Percentiles rank a stretch among this genome's conserved stretches.
Conservation (phyloP, 495 filamentous ascomycete species). For the Daldinia concentrica region DNA sequence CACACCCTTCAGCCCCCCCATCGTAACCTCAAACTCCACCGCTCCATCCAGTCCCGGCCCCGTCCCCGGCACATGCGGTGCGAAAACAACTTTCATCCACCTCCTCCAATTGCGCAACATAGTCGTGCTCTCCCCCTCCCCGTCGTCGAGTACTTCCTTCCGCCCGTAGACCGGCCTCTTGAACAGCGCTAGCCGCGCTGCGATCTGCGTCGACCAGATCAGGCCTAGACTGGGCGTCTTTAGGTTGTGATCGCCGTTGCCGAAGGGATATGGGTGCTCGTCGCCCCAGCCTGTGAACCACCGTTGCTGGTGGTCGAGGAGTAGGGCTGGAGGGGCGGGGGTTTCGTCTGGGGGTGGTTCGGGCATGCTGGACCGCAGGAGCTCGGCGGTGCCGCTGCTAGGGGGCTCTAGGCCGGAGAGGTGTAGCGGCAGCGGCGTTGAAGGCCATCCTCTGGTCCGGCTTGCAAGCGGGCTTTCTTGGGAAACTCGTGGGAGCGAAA, state of each 20-base stretch:
- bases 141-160: slow-evolving; percentile 28
- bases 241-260: slow-evolving; percentile 48
- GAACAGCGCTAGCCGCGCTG: slow-evolving; percentile 80
- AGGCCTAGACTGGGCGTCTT: slow-evolving; percentile 91
- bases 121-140: slow-evolving; percentile 30
- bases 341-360: slow-evolving; percentile 27
- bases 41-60: slow-evolving; percentile 55
- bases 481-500: slow-evolving; percentile 35
- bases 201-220: slow-evolving; percentile 89
- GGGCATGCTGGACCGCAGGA: slow-evolving; percentile 45
- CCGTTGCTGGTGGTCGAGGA: slow-evolving; percentile 86
- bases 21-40: slow-evolving; percentile 66
- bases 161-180: slow-evolving; percentile 63
- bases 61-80: slow-evolving; percentile 67
- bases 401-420: slow-evolving; percentile 26
- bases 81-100: slow-evolving; percentile 84
- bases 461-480: slow-evolving; percentile 55
- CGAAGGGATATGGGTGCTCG: slow-evolving; percentile 24
- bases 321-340: slow-evolving; percentile 61
- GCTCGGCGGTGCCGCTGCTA: slow-evolving; percentile 42
- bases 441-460: neutral
- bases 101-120: slow-evolving; percentile 60
- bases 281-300: slow-evolving; percentile 97
- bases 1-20: slow-evolving; percentile 60
- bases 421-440: slow-evolving; percentile 4